Conservation (phyloP, 176 grass and related monocot genomes). For the Triticum timopheevii region DNA sequence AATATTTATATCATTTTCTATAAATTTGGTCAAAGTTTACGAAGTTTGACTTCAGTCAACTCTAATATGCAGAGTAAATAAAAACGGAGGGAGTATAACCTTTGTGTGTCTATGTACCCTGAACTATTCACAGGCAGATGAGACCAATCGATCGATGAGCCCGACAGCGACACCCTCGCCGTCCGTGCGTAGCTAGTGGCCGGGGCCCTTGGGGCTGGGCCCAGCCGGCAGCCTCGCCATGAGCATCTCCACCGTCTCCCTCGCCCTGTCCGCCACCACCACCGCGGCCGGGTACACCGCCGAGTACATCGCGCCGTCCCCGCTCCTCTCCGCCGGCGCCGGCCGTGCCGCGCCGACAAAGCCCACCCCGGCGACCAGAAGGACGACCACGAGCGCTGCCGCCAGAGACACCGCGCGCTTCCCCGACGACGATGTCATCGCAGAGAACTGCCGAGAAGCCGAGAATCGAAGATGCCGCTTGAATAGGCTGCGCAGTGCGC, state of each 20-base stretch:
- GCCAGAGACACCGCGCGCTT: background rate
- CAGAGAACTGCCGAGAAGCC: background rate
- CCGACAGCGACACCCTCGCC: too few species aligned
- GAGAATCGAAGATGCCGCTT: too few species aligned
- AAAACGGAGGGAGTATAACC: too few species aligned
- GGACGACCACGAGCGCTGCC: background rate
- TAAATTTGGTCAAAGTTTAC: too few species aligned
- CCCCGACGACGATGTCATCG: background rate
- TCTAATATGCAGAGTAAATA: too few species aligned
- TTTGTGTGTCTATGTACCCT: too few species aligned
- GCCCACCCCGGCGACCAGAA: background rate
- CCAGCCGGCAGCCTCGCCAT: constrained; percentile 67
- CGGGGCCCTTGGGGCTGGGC: constrained; percentile 38
- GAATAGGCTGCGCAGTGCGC: background rate
- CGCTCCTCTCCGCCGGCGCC: background rate
- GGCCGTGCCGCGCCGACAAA: constrained; percentile 12
- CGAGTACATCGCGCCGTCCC: background rate
- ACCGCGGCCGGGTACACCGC: background rate
- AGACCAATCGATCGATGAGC: background rate
- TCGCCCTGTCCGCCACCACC: constrained; percentile 3
- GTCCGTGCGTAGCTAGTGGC: constrained; percentile 17
- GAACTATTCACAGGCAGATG: background rate
- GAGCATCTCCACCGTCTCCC: constrained; percentile 52
- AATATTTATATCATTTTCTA: too few species aligned
- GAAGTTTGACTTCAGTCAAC: too few species aligned